Percentiles rank a stretch among this genome's conserved stretches.
Evolutionary conservation across 129 eudicot species (phyloP).

Genomic region (carrot (Daucus carota)): DNA sequence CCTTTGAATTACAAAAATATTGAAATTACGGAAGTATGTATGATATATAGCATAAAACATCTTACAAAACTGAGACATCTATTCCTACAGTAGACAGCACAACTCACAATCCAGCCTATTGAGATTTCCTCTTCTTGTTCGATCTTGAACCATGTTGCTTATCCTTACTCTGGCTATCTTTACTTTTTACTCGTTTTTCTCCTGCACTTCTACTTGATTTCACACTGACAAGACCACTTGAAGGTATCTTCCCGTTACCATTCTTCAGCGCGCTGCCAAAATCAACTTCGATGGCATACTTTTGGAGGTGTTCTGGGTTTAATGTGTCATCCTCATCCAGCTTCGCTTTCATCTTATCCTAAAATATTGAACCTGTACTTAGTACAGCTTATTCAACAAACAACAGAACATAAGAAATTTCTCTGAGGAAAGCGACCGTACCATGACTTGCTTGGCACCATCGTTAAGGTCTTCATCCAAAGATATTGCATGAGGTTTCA

Average conservation of each 20-base stretch:
- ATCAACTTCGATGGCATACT: constrained; percentile 77
- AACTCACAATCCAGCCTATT: not conserved
- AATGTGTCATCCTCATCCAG: constrained; percentile 28
- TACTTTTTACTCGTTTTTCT: constrained; percentile 32
- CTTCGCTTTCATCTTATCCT: constrained; percentile 69
- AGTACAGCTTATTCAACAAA: not conserved
- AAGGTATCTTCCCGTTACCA: constrained; percentile 45
- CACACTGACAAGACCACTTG: constrained; percentile 63
- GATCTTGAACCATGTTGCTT: constrained; percentile 26
- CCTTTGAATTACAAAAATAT: not conserved
- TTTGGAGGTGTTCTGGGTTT: constrained; percentile 61
- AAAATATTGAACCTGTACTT: not conserved
- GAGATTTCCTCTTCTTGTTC: constrained; percentile 61
- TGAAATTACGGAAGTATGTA: not conserved
- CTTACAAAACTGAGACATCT: not conserved
- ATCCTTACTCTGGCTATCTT: constrained; percentile 30
- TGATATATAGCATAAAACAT: not conserved
- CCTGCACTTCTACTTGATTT: constrained; percentile 47
- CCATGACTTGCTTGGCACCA: constrained; percentile 87
- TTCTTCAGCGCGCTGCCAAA: constrained; percentile 67
- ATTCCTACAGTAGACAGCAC: not conserved
- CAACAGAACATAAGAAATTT: not conserved
- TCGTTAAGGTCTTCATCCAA: constrained; percentile 77
- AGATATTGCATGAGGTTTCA: constrained; percentile 63
- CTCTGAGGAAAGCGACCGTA: constrained; percentile 15